A percentile compares a stretch with the other conserved stretches of the same genome.
Evolutionary conservation across 495 filamentous ascomycete species (phyloP).

Genomic region (Hamigera avellanea): DNA sequence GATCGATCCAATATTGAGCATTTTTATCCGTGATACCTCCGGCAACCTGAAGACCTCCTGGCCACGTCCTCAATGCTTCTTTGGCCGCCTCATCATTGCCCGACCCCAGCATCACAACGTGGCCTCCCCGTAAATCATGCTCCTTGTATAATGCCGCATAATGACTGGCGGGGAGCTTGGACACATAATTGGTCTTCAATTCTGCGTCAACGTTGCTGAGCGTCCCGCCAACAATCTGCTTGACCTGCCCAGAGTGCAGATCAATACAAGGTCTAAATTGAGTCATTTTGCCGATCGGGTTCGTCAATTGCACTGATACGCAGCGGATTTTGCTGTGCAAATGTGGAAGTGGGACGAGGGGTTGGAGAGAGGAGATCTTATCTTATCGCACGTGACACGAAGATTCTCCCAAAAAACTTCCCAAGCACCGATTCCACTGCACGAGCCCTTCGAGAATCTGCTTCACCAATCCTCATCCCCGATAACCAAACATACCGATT

Average conservation of each 20-base stretch:
- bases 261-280: constrained; percentile 94
- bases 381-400: constrained; percentile 34
- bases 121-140: constrained; percentile 61
- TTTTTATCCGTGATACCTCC: constrained; percentile 83
- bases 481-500: constrained; percentile 1
- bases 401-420: too few species aligned
- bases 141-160: constrained; percentile 71
- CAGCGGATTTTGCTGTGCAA: constrained; percentile 2
- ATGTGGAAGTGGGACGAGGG: constrained; percentile 15
- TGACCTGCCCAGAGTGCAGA: constrained; percentile 87
- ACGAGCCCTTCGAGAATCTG: too few species aligned
- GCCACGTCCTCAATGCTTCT: constrained; percentile 69
- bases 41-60: constrained; percentile 67
- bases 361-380: constrained; percentile 9
- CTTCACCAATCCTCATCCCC: not conserved
- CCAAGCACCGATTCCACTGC: not conserved
- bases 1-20: constrained; percentile 73
- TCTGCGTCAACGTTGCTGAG: constrained; percentile 51
- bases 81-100: constrained; percentile 71
- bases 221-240: constrained; percentile 96
- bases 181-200: constrained; percentile 85
- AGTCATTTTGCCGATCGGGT: constrained; percentile 53
- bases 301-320: not conserved
- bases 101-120: constrained; percentile 92
- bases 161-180: constrained; percentile 64